Conservation (phyloP, 441 rosid genomes). For the Pelargonium hybrid region DNA sequence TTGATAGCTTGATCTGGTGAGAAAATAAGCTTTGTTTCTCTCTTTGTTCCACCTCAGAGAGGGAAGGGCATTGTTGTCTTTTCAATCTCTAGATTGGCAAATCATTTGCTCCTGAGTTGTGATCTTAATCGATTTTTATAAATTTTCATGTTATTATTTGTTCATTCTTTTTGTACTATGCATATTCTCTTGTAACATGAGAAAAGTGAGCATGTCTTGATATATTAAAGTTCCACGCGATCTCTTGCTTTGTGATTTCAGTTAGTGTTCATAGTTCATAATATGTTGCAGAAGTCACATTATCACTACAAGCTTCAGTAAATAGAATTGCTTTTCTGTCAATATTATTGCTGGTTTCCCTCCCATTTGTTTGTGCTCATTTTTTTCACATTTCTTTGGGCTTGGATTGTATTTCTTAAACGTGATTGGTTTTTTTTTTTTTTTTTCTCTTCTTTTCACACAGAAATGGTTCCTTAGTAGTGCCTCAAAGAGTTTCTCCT, state of each 20-base stretch:
- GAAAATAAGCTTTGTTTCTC: neutral
- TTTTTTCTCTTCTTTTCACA: neutral
- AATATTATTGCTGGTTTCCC: neutral
- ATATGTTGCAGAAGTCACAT: neutral
- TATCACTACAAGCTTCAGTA: neutral
- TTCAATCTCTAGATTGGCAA: neutral
- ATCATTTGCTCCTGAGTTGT: neutral
- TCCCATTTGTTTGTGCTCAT: neutral
- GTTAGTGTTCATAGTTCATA: neutral
- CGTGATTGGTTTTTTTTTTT: neutral
- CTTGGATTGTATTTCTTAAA: neutral
- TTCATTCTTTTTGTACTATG: neutral
- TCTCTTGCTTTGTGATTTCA: neutral
- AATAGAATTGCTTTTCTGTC: neutral
- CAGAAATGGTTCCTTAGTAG: conserved; percentile 52
- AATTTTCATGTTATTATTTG: neutral
- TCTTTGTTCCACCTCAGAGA: neutral
- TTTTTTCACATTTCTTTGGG: neutral
- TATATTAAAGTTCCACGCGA: neutral
- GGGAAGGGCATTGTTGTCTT: neutral
- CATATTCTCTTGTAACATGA: neutral
- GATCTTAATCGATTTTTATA: neutral
- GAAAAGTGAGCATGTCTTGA: neutral
- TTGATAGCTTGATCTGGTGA: neutral
- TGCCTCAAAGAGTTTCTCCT: conserved; percentile 68